Evolutionary conservation across 2,329 filamentous ascomycete species (phyloP).

Genomic region (Arachnomyces sp.): DNA sequence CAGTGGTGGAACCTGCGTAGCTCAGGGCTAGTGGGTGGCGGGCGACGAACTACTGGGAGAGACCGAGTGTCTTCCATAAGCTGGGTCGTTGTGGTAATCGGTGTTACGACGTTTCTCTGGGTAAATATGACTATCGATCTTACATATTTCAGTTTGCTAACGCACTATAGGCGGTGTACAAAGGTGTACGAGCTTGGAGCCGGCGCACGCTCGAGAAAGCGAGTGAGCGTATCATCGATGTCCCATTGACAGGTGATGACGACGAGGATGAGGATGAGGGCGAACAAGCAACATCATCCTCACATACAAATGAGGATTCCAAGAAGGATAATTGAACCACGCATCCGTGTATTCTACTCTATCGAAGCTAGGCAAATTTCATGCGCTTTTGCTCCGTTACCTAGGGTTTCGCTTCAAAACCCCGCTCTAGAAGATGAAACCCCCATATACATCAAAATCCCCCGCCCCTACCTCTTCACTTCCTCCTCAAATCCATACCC

Average conservation of each 20-base stretch:
- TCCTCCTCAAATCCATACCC: background rate
- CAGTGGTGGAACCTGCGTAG: conserved; percentile 67
- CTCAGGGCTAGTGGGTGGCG: conserved; percentile 47
- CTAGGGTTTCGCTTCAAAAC: too few species aligned
- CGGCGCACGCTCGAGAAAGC: conserved; percentile 64
- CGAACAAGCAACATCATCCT: conserved; percentile 12
- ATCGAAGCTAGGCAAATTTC: conserved; percentile 1
- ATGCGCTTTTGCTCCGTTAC: too few species aligned
- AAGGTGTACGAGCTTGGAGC: conserved; percentile 66
- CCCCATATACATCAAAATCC: too few species aligned
- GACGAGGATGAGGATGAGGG: conserved; percentile 50
- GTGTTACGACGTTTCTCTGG: conserved; percentile 68
- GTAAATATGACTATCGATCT: conserved; percentile 42
- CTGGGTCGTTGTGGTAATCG: conserved; percentile 69
- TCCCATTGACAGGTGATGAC: conserved; percentile 47
- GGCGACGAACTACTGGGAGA: conserved; percentile 56
- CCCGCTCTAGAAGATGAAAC: too few species aligned
- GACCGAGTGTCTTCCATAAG: conserved; percentile 71
- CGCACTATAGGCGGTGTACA: conserved; percentile 62
- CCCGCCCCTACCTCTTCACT: background rate
- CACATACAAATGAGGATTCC: conserved; percentile 12
- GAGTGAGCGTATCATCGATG: conserved; percentile 73
- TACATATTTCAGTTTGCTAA: conserved; percentile 9
- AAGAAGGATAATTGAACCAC: conserved; percentile 20
- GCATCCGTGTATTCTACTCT: background rate